Percentiles rank a stretch among this genome's conserved stretches.
These are phyloP conservation scores for Collybiopsis luxurians DNA, from an alignment of 768 basidiomycete genomes.

Conservation along the genomic window DNA sequence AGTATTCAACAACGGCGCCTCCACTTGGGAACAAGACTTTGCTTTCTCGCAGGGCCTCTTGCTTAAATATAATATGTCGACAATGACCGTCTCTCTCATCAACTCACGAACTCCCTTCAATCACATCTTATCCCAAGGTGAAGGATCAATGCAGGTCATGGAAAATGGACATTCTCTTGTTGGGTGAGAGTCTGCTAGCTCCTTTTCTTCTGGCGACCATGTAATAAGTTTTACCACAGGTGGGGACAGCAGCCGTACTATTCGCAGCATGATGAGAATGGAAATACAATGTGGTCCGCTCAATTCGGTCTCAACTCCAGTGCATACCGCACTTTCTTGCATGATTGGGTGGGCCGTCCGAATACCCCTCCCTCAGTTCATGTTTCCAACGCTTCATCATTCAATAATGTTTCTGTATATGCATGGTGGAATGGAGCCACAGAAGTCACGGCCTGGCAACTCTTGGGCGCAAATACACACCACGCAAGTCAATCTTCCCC, in stretches of 20 bases:
- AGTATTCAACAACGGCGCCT: conserved; percentile 4
- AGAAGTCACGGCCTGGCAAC: neutral
- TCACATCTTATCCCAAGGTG: neutral
- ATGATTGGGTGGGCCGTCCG: neutral
- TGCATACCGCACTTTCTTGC: neutral
- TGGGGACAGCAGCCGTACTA: conserved; percentile 1
- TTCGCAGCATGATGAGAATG: neutral
- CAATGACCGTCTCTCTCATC: neutral
- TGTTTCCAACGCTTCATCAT: neutral
- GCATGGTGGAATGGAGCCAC: conserved; percentile 5
- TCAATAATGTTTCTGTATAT: neutral
- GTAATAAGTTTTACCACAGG: neutral
- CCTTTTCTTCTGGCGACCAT: neutral
- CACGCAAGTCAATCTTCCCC: too few relatives aligned
- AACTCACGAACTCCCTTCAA: neutral
- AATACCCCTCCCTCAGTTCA: neutral
- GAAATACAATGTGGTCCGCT: neutral
- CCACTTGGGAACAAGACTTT: neutral
- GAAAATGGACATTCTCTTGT: neutral
- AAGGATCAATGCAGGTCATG: conserved; percentile 3
- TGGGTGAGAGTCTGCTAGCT: neutral
- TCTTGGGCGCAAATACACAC: neutral
- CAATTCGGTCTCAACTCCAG: neutral
- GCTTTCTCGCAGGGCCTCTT: conserved; percentile 3
- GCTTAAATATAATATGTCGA: neutral